Evolutionary conservation across 108 stramenopile species (phyloP), one percentile per base, ranked within the genome.

Genomic region (Parmales sp.): DNA sequence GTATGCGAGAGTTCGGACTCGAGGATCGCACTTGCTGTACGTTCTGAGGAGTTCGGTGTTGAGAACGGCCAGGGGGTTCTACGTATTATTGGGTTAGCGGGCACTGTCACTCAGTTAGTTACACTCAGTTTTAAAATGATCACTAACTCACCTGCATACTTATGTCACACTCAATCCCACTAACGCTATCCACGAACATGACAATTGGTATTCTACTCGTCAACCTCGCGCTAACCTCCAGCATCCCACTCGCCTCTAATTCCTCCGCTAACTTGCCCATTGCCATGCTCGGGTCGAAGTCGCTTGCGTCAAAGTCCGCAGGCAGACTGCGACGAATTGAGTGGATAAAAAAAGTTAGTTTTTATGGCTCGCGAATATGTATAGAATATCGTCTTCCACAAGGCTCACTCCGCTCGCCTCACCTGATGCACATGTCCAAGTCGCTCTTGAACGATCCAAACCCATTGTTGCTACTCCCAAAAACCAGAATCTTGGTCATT

Each of bases 181-280:
- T 74, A 60, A 83, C 89, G 64, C 83, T 76, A 5, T 69, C 66
- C 65, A 83, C 79, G 71, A 95, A 96, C 70, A 88, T 88, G 63
- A 99, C 80, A 65, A 99, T 91, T 0, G 98, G 96, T 43, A 99
- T 96, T 18, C 98, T 84, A 5, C 97, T 97, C 20, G 96, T 94
- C n/a, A 92, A 72, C 5, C 98, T 76, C 16, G 90, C 86, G 69
- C 88, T 82, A 28, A 99, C 94, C 71, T 96, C 82, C 60, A 67
- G 28, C 88, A 95, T 89, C 36, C 89, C 92, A 20, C 71, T 73
- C 44, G 73, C 70, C 45, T 82, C 80, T 64, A 98, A 75, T 9
- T 78, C 69, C 28, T 79, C 68, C 18, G 88, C 90, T 1, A 95
- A 74, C 19, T 74, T 76, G 16, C 84, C 75, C 91, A 92, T 92